Evolutionary conservation across 2,329 filamentous ascomycete genomes (phyloP).

Genomic region (Didymella glomerata): DNA sequence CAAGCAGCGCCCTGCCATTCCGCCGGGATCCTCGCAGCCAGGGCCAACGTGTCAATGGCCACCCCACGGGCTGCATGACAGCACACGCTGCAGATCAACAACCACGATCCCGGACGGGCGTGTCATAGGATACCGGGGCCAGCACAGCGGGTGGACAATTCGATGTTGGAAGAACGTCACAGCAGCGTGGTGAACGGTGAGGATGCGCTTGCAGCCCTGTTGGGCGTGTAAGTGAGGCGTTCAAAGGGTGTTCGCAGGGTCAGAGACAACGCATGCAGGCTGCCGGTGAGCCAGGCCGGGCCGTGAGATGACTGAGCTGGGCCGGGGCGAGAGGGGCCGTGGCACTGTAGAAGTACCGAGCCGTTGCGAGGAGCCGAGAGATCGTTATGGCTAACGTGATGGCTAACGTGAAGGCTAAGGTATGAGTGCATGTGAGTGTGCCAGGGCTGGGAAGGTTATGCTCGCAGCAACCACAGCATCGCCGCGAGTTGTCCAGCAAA

Average conservation of each 20-base stretch:
- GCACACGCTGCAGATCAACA: constrained; percentile 48
- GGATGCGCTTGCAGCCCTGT: neutral
- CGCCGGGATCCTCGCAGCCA: constrained; percentile 37
- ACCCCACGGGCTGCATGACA: constrained; percentile 42
- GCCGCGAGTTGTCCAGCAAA: neutral
- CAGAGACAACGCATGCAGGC: constrained; percentile 35
- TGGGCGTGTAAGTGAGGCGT: constrained; percentile 1
- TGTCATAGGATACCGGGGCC: constrained; percentile 49
- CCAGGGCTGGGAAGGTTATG: neutral
- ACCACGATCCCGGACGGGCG: constrained; percentile 43
- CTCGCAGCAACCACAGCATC: neutral
- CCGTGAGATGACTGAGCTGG: constrained; percentile 5
- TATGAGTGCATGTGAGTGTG: neutral
- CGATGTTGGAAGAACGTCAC: constrained; percentile 32
- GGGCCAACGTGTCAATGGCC: constrained; percentile 32
- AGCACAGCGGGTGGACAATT: constrained; percentile 24
- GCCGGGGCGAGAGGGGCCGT: constrained; percentile 1
- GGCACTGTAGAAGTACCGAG: neutral
- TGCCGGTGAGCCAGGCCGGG: constrained; percentile 6
- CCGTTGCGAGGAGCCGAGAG: neutral
- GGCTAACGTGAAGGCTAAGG: neutral
- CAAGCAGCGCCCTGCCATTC: constrained; percentile 4
- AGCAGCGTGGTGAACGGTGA: constrained; percentile 30
- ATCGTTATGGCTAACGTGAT: neutral
- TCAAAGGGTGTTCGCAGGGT: constrained; percentile 6